A percentile compares a stretch with the other conserved stretches of the same genome.
Evolutionary conservation across 768 basidiomycete genomes (phyloP).

Genomic region (Trametes sanguinea): DNA sequence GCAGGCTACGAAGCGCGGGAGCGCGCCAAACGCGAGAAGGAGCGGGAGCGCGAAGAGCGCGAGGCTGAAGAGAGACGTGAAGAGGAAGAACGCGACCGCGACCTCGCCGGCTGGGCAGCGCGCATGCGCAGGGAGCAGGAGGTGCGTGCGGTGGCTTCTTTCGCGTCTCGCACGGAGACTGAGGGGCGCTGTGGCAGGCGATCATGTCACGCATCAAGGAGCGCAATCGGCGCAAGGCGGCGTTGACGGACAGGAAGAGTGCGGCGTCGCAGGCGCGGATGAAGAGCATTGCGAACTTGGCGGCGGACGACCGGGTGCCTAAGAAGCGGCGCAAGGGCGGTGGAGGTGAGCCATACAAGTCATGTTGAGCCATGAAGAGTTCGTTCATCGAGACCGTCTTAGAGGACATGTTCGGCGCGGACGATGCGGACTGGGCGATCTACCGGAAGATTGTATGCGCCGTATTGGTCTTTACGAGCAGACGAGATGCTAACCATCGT

Average conservation of each 20-base stretch:
- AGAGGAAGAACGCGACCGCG: slow-evolving; percentile 71
- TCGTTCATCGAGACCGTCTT: neutral
- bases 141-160: slow-evolving; percentile 42
- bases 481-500: neutral
- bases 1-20: slow-evolving; percentile 91
- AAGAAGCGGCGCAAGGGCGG: slow-evolving; percentile 86
- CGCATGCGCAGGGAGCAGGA: slow-evolving; percentile 80
- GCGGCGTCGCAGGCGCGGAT: slow-evolving; percentile 93
- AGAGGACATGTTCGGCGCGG: slow-evolving; percentile 93
- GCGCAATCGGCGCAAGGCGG: slow-evolving; percentile 73
- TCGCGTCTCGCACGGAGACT: neutral
- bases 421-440: slow-evolving; percentile 96
- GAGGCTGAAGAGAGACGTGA: slow-evolving; percentile 64
- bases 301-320: slow-evolving; percentile 79
- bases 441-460: slow-evolving; percentile 89
- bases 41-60: slow-evolving; percentile 73
- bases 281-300: slow-evolving; percentile 93
- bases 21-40: slow-evolving; percentile 83
- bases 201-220: slow-evolving; percentile 87
- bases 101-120: slow-evolving; percentile 73
- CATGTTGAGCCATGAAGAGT: no score
- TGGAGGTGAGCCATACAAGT: slow-evolving; percentile 53
- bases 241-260: slow-evolving; percentile 88
- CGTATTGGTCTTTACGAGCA: neutral
- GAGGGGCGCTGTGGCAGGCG: slow-evolving; percentile 42